These are phyloP conservation scores for Moricandia moricandioides DNA, from an alignment of 345 rosid species.

Conservation along the genomic window DNA sequence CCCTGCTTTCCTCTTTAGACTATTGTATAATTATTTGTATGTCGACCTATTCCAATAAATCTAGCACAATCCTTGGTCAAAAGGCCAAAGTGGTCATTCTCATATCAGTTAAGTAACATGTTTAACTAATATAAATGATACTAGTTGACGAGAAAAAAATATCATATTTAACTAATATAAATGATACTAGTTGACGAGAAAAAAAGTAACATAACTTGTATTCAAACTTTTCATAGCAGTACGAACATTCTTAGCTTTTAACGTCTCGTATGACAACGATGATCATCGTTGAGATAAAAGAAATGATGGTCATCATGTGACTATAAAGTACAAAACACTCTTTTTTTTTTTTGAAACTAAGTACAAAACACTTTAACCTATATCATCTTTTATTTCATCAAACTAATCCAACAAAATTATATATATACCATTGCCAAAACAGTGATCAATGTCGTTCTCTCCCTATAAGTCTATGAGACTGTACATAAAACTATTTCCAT, in stretches of 20 bases:
- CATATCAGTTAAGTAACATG: not conserved
- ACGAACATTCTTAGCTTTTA: constrained; percentile 21
- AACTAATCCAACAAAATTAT: not conserved
- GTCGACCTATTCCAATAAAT: constrained; percentile 2
- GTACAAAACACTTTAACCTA: constrained; percentile 18
- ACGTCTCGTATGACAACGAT: constrained; percentile 19
- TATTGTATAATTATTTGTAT: not conserved
- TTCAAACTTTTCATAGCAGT: constrained; percentile 4
- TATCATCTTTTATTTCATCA: constrained; percentile 1
- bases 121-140: not conserved
- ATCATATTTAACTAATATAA: not conserved
- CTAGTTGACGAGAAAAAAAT: not conserved
- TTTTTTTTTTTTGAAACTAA: not conserved
- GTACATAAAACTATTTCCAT: not conserved
- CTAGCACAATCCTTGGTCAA: not conserved
- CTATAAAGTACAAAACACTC: constrained; percentile 14
- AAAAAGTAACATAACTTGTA: not conserved
- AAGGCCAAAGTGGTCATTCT: constrained; percentile 16
- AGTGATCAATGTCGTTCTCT: constrained; percentile 22
- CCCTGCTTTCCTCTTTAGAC: too few relatives aligned
- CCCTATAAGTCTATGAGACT: not conserved
- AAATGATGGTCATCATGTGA: constrained; percentile 19
- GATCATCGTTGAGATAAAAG: not conserved
- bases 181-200: not conserved
- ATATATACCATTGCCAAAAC: not conserved